Conservation (phyloP, 2,329 filamentous ascomycete species). For the Lachnellula cervina region DNA sequence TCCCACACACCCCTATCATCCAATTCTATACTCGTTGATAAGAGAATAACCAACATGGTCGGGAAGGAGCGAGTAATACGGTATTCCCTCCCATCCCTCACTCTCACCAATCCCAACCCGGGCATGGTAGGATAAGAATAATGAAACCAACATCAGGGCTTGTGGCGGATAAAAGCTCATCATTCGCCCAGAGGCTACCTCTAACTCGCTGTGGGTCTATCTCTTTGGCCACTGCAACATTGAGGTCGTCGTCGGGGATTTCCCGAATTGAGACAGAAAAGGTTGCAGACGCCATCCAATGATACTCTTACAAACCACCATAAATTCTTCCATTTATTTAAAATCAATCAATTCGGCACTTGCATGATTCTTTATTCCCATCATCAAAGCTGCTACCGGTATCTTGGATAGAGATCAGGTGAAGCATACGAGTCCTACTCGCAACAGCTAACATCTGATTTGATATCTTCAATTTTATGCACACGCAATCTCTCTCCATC, state of each 20-base stretch:
- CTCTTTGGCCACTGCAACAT: slow-evolving; percentile 3
- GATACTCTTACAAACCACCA: neutral
- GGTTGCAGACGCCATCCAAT: slow-evolving; percentile 7
- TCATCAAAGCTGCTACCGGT: too few relatives aligned
- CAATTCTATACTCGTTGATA: too few relatives aligned
- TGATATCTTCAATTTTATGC: slow-evolving; percentile 8
- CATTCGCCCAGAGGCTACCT: neutral
- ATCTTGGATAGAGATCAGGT: neutral
- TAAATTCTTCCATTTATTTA: neutral
- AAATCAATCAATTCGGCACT: neutral
- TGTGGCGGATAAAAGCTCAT: slow-evolving; percentile 6
- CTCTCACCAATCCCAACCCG: slow-evolving; percentile 5
- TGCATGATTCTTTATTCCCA: neutral
- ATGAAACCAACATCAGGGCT: slow-evolving; percentile 11
- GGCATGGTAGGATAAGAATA: neutral
- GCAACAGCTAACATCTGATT: slow-evolving; percentile 8
- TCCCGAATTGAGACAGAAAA: neutral
- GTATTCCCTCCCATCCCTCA: neutral
- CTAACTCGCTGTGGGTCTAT: too few relatives aligned
- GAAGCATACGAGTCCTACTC: slow-evolving; percentile 6
- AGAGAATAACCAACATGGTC: too few relatives aligned
- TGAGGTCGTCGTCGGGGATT: neutral
- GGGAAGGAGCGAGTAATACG: too few relatives aligned
- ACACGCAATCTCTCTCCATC: slow-evolving; percentile 16
- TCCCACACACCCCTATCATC: too few relatives aligned